Conservation (phyloP, 1,284 basidiomycete genomes). For the Ceratobasidium sp. region DNA sequence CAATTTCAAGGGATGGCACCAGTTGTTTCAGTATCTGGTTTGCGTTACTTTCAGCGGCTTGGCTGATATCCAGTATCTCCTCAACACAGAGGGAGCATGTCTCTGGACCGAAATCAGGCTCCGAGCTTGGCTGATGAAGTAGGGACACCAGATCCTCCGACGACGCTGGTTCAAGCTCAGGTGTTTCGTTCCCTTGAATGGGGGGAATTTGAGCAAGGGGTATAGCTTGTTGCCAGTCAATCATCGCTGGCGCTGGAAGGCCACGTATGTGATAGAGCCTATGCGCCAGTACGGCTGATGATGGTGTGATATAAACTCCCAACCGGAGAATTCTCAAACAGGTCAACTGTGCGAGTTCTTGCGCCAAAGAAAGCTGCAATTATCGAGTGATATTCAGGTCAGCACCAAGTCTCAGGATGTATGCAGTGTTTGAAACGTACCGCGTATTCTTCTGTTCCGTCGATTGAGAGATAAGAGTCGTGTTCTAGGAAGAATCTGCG, state of each 20-base stretch:
- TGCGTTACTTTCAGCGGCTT: constrained; percentile 1
- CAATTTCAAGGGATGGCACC: background rate
- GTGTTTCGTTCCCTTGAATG: background rate
- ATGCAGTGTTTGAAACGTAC: background rate
- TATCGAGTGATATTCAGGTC: too few species aligned
- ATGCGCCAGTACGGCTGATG: constrained; percentile 34
- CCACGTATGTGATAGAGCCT: constrained; percentile 21
- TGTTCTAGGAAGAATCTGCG: constrained; percentile 13
- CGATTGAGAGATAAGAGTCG: constrained; percentile 23
- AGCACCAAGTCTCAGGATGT: background rate
- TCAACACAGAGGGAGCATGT: constrained; percentile 3
- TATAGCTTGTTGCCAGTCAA: constrained; percentile 35
- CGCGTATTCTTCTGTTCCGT: constrained; percentile 30
- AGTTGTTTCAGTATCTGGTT: background rate
- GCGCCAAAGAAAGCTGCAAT: constrained; percentile 6
- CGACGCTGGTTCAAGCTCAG: constrained; percentile 15
- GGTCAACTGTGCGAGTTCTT: constrained; percentile 9
- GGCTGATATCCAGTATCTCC: background rate
- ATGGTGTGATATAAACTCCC: constrained; percentile 17
- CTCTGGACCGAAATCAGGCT: background rate
- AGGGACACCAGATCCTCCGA: constrained; percentile 5
- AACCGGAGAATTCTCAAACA: constrained; percentile 10
- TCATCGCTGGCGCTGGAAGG: background rate
- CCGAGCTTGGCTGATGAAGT: constrained; percentile 13
- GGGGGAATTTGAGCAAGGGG: constrained; percentile 4